These are phyloP conservation scores for Cucurbita ficifolia DNA, from an alignment of 306 rosid species.

Conservation along the genomic window DNA sequence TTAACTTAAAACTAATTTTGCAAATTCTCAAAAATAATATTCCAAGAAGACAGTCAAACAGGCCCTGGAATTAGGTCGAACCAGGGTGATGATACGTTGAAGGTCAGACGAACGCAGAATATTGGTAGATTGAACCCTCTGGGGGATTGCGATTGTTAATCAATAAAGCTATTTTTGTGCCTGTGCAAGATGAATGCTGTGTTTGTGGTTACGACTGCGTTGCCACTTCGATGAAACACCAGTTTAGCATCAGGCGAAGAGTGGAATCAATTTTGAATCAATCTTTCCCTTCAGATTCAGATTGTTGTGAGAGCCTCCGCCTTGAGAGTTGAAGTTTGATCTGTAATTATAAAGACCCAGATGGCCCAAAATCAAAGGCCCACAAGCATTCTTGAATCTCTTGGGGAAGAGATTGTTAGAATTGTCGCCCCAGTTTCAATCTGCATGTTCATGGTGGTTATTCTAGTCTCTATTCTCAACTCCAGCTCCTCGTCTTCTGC, in stretches of 20 bases:
- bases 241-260: neutral
- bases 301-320: neutral
- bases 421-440: conserved; percentile 73
- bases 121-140: no score
- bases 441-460: conserved; percentile 79
- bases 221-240: neutral
- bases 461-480: conserved; percentile 52
- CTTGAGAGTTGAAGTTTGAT: neutral
- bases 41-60: neutral
- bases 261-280: neutral
- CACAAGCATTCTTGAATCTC: conserved; percentile 34
- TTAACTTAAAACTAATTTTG: no score
- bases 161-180: neutral
- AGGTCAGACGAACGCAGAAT: neutral
- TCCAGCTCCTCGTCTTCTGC: conserved; percentile 25
- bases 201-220: neutral
- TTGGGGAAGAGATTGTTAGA: conserved; percentile 77
- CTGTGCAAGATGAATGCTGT: neutral
- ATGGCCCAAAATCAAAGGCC: conserved; percentile 54
- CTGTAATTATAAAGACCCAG: conserved; percentile 4
- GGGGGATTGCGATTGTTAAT: neutral
- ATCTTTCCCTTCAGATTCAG: neutral
- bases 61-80: neutral
- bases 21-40: no score
- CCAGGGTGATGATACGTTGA: neutral